Evolutionary conservation across 306 rosid genomes (phyloP).

Genomic region (Corylus heterophylla): DNA sequence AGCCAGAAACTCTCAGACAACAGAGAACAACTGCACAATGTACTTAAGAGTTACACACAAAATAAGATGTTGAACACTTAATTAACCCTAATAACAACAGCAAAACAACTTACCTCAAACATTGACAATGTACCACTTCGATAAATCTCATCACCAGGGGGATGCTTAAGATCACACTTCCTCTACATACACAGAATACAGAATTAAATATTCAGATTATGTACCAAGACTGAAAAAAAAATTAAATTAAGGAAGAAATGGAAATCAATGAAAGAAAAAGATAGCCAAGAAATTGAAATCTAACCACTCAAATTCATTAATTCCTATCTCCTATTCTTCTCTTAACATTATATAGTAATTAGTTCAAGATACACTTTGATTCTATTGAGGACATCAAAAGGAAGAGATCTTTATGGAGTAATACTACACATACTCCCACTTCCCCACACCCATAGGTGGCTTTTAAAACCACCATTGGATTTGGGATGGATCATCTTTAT

Average conservation of each 20-base stretch:
- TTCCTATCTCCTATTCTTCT: background rate
- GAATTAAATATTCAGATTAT: background rate
- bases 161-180: constrained; percentile 99
- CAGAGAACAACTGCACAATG: background rate
- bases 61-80: background rate
- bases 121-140: constrained; percentile 96
- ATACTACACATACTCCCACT: no score
- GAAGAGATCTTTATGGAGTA: background rate
- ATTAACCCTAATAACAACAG: constrained; percentile 9
- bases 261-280: background rate
- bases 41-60: background rate
- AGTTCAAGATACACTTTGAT: background rate
- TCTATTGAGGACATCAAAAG: background rate
- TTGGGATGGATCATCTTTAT: no score
- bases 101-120: constrained; percentile 77
- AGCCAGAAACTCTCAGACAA: background rate
- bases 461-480: no score
- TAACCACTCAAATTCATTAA: background rate
- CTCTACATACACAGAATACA: constrained; percentile 53
- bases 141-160: constrained; percentile 99
- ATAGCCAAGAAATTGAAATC: background rate
- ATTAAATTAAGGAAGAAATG: background rate
- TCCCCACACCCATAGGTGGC: no score
- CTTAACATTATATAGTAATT: background rate
- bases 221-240: no score